A percentile compares a stretch with the other conserved stretches of the same genome.
phyloP scores from a whole-genome alignment of 2,329 filamentous ascomycete genomes.

The Scedosporium boydii region DNA sequence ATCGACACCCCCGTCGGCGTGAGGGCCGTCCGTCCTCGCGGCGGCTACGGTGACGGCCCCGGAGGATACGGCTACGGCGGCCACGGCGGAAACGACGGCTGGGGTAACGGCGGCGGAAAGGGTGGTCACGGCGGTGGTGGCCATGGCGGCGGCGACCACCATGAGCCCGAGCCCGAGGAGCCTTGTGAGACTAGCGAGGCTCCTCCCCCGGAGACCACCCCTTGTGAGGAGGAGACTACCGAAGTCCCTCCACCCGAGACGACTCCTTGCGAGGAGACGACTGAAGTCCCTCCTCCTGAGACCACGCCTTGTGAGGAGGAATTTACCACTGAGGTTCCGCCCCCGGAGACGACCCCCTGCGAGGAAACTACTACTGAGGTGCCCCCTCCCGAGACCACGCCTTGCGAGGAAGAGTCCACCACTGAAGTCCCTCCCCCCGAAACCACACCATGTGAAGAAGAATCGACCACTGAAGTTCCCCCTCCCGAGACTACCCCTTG shows the following conservation, averaged over 20 bases:
- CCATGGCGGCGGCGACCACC: background rate
- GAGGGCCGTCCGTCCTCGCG: background rate
- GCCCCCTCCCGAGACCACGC: no score
- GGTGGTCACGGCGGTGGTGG: background rate
- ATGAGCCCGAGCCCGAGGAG: background rate
- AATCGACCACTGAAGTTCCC: background rate
- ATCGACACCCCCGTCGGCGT: conserved; percentile 13
- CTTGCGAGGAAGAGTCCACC: background rate
- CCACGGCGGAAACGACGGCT: background rate
- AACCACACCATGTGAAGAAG: background rate
- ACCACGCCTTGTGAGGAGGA: no score
- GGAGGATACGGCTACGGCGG: background rate
- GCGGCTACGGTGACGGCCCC: background rate
- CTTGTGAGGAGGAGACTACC: background rate
- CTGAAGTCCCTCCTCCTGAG: no score
- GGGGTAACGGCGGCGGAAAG: background rate
- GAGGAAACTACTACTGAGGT: no score
- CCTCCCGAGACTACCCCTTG: conserved; percentile 4
- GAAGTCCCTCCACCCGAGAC: background rate
- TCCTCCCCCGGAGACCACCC: background rate
- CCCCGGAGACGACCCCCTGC: no score
- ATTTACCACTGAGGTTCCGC: no score
- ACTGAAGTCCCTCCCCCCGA: background rate
- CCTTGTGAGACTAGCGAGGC: background rate
- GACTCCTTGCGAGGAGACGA: no score